phyloP scores from a whole-genome alignment of 2,329 filamentous ascomycete species.

The Orbilia oligospora region DNA sequence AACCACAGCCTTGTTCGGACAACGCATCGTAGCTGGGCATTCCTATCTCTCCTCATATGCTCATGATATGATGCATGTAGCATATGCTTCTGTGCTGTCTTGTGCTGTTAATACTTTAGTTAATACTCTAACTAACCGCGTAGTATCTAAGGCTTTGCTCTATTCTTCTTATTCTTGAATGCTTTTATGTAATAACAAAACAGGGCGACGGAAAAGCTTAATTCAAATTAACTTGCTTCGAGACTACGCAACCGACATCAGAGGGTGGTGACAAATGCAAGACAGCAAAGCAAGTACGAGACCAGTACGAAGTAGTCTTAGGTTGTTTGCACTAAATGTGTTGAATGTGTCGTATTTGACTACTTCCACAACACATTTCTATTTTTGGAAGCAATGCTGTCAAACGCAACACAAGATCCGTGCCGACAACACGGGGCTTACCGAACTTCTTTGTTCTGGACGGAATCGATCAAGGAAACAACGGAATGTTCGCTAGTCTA shows the following conservation, averaged over 20 bases:
- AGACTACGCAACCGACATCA: neutral
- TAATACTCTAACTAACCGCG: neutral
- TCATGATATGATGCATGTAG: neutral
- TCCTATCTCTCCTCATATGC: neutral
- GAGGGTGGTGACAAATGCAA: neutral
- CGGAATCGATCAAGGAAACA: conserved; percentile 9
- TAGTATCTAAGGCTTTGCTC: too few species aligned
- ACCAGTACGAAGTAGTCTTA: too few species aligned
- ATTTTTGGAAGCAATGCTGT: neutral
- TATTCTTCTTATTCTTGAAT: too few species aligned
- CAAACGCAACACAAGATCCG: conserved; percentile 16
- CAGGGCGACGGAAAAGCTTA: neutral
- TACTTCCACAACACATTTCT: neutral
- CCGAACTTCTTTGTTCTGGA: conserved; percentile 2
- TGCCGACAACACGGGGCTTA: conserved; percentile 5
- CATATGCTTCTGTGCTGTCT: too few species aligned
- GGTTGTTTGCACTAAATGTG: neutral
- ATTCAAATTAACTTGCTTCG: neutral
- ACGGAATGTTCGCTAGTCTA: conserved; percentile 21
- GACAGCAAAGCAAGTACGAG: neutral
- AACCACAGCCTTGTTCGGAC: conserved; percentile 10
- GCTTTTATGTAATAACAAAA: neutral
- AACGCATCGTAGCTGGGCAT: neutral
- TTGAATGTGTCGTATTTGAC: conserved; percentile 8
- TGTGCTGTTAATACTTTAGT: neutral